These are phyloP conservation scores for Penicillium griseofulvum DNA, from an alignment of 2,329 filamentous ascomycete genomes.

Conservation along the genomic window DNA sequence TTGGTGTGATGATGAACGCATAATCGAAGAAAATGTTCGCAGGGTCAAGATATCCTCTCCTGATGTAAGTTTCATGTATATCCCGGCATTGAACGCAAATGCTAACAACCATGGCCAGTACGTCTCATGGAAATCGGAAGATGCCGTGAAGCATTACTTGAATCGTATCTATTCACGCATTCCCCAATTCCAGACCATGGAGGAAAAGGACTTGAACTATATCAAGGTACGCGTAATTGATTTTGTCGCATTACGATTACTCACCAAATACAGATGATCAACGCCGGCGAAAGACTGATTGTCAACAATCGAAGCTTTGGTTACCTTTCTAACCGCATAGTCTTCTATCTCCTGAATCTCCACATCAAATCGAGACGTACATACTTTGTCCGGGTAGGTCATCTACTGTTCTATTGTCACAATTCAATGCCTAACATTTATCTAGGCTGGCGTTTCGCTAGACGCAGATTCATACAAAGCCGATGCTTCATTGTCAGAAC, in stretches of 20 bases:
- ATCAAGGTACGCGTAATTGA: slow-evolving; percentile 61
- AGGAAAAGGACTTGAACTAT: slow-evolving; percentile 89
- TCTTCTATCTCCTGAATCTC: slow-evolving; percentile 96
- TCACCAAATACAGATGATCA: slow-evolving; percentile 69
- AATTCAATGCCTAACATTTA: slow-evolving; percentile 14
- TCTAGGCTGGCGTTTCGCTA: slow-evolving; percentile 70
- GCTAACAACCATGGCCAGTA: slow-evolving; percentile 56
- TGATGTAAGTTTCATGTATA: slow-evolving; percentile 61
- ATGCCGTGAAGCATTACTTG: slow-evolving; percentile 89
- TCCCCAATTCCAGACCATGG: slow-evolving; percentile 94
- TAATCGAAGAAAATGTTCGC: slow-evolving; percentile 93
- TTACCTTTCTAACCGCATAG: slow-evolving; percentile 93
- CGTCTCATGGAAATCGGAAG: slow-evolving; percentile 83
- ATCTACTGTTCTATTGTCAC: background rate
- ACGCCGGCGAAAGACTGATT: slow-evolving; percentile 86
- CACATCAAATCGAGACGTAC: slow-evolving; percentile 95
- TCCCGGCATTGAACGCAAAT: background rate
- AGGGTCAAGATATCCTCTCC: slow-evolving; percentile 98
- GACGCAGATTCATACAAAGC: slow-evolving; percentile 90
- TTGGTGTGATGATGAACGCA: slow-evolving; percentile 85
- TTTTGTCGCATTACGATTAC: background rate
- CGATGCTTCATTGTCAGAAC: slow-evolving; percentile 77
- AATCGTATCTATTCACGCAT: slow-evolving; percentile 88
- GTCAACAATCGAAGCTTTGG: slow-evolving; percentile 98
- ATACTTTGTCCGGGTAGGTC: slow-evolving; percentile 73